Base-by-base conservation (phyloP, 768 basidiomycete genomes). In the Rhizopogon rudus region DNA sequence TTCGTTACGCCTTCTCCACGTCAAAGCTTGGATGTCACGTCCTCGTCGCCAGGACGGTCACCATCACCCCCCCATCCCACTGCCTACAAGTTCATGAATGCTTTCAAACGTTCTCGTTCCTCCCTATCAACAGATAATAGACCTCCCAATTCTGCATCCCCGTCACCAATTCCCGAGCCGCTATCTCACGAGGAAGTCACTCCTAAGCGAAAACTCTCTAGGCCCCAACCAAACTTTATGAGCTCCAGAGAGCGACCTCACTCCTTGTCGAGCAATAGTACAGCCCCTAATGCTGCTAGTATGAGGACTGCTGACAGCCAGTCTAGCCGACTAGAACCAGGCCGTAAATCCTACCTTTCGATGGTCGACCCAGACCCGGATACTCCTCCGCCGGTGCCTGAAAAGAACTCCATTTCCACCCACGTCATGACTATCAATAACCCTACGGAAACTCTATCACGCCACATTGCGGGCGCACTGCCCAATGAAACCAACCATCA, bases 61-160 rank as follows among this genome's bases (percentile, higher is more conserved):
- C 43, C 56, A 8, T 60, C 71, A 13, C 64, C 64, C 13, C 78
- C 78, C 55, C 73, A 83, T 13, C 78, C 85, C 5, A 80, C 79
- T 5, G 84, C 80, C 7, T 87, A 82, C 74, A 87, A 78, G 66
- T 81, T 88, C 56, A 76, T 84, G 56, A 75, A 78, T 22, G 81
- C 78, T 13, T 86, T 88, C 70, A 87, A 81, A 57, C 79, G 80
- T 39, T 84, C 87, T 20, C 75, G 80, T 51, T 81, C 81, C n/a
- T 85, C 79, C 59, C 62, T 86, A 17, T 73, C 77, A 1, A 72
- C 78, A 3, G 75, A 81, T 35, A 73, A 76, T 33, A 62, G 58
- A 31, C 60, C 69, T 7, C 61, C 64, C 5, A 60, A 71, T 17
- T 67, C 72, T 9, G 55, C 73, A 3, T 57, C 59, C 6, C 63